These are phyloP conservation scores for Vigna hirtella DNA, from an alignment of 306 rosid species.

Conservation along the genomic window DNA sequence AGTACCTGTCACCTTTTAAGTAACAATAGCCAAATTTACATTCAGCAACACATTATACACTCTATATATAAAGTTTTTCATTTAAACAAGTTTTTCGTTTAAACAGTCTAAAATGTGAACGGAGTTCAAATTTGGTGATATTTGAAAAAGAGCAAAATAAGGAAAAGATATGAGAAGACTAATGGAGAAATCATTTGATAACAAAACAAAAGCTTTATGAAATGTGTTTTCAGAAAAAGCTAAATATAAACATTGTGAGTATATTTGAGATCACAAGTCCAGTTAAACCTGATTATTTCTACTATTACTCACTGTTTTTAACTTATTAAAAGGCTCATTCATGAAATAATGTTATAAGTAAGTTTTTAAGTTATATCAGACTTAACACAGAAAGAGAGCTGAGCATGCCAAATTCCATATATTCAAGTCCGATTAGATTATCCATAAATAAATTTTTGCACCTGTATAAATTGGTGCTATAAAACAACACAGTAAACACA, in stretches of 20 bases:
- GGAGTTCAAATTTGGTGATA: not conserved
- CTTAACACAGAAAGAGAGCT: too few species aligned
- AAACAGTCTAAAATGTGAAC: not conserved
- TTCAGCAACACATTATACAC: too few species aligned
- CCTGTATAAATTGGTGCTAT: not conserved
- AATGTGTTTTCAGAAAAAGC: not conserved
- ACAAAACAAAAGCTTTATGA: not conserved
- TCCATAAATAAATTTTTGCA: not conserved
- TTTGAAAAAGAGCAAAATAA: not conserved
- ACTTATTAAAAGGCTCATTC: too few species aligned
- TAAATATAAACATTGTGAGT: not conserved
- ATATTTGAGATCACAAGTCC: too few species aligned
- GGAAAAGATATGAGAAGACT: not conserved
- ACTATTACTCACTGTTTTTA: too few species aligned
- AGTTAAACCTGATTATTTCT: too few species aligned
- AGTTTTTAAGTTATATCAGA: too few species aligned
- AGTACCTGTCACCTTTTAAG: conserved; percentile 71
- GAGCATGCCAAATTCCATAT: too few species aligned
- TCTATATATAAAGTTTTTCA: too few species aligned
- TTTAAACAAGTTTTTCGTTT: not conserved
- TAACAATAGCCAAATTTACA: conserved; percentile 10
- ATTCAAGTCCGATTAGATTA: too few species aligned
- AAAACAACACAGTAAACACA: conserved; percentile 35
- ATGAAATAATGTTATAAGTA: too few species aligned
- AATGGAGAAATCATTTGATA: not conserved